These are phyloP conservation scores for Gypsophila paniculata DNA, from an alignment of 179 eudicot genomes.

Conservation along the genomic window DNA sequence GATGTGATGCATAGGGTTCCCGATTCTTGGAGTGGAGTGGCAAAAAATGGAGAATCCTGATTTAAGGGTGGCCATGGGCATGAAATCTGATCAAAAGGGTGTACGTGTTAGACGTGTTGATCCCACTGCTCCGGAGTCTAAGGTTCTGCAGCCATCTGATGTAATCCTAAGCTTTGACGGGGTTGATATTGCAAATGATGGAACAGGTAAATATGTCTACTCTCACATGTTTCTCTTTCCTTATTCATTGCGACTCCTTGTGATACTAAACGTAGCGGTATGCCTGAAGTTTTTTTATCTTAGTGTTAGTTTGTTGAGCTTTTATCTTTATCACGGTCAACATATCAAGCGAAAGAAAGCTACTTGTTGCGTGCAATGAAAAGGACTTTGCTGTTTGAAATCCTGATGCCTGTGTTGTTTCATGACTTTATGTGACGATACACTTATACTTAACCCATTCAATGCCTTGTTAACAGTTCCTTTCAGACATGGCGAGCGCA, in stretches of 20 bases:
- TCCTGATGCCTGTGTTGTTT: neutral
- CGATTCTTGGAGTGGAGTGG: conserved; percentile 92
- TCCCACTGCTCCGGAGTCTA: conserved; percentile 81
- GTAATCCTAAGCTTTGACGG: conserved; percentile 89
- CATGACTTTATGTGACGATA: neutral
- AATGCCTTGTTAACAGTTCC: conserved; percentile 51
- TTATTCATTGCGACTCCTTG: neutral
- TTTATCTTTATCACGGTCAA: neutral
- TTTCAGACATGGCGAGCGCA: conserved; percentile 91
- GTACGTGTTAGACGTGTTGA: conserved; percentile 88
- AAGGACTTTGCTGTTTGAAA: neutral
- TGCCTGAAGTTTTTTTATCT: neutral
- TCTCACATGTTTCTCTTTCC: neutral
- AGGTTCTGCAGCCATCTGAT: conserved; percentile 78
- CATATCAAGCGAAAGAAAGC: neutral
- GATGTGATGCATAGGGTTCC: conserved; percentile 51
- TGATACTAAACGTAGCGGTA: neutral
- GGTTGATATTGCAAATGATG: conserved; percentile 90
- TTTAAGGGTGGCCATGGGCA: conserved; percentile 68
- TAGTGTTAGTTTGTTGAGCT: neutral
- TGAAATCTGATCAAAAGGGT: conserved; percentile 86
- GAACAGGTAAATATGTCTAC: conserved; percentile 56
- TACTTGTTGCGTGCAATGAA: neutral
- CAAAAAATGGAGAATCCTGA: conserved; percentile 99
- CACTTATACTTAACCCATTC: neutral